These are phyloP conservation scores for Fusarium virguliforme DNA, from an alignment of 2,329 filamentous ascomycete genomes.

Conservation along the genomic window DNA sequence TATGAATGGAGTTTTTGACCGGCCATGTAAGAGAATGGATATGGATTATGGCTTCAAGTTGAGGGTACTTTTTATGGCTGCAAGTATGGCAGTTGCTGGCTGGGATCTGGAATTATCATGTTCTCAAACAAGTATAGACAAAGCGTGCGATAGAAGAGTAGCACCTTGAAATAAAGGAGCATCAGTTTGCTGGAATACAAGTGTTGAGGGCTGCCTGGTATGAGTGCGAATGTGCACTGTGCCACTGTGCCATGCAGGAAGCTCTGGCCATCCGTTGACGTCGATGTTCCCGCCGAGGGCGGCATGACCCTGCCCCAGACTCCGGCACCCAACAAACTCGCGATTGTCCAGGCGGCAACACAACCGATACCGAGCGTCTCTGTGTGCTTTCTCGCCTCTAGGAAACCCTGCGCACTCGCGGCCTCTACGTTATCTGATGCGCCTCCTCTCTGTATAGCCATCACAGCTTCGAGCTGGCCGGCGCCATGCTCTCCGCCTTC, in stretches of 20 bases:
- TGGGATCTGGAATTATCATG: slow-evolving; percentile 20
- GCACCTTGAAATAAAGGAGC: background rate
- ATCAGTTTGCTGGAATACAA: slow-evolving; percentile 1
- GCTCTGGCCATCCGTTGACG: slow-evolving; percentile 53
- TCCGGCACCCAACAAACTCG: slow-evolving; percentile 32
- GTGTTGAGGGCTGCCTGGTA: background rate
- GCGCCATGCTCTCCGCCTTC: slow-evolving; percentile 95
- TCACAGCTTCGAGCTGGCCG: slow-evolving; percentile 61
- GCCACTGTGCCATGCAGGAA: slow-evolving; percentile 46
- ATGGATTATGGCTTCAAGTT: slow-evolving; percentile 7
- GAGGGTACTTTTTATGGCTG: slow-evolving; percentile 15
- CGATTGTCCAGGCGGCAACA: slow-evolving; percentile 20
- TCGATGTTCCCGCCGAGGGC: slow-evolving; percentile 46
- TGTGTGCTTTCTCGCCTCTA: background rate
- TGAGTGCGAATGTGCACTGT: slow-evolving; percentile 44
- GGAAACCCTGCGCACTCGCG: slow-evolving; percentile 10
- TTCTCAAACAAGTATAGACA: slow-evolving; percentile 34
- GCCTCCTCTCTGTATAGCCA: slow-evolving; percentile 50
- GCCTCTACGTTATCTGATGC: slow-evolving; percentile 51
- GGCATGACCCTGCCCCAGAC: slow-evolving; percentile 38
- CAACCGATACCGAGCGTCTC: slow-evolving; percentile 17
- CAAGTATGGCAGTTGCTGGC: slow-evolving; percentile 11
- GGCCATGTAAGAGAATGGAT: slow-evolving; percentile 6
- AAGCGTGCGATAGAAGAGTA: slow-evolving; percentile 38
- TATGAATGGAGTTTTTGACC: slow-evolving; percentile 9